A percentile compares a stretch with the other conserved stretches of the same genome.
Conservation (phyloP, 352 stramenopile genomes). For the Phytophthora litchii region DNA sequence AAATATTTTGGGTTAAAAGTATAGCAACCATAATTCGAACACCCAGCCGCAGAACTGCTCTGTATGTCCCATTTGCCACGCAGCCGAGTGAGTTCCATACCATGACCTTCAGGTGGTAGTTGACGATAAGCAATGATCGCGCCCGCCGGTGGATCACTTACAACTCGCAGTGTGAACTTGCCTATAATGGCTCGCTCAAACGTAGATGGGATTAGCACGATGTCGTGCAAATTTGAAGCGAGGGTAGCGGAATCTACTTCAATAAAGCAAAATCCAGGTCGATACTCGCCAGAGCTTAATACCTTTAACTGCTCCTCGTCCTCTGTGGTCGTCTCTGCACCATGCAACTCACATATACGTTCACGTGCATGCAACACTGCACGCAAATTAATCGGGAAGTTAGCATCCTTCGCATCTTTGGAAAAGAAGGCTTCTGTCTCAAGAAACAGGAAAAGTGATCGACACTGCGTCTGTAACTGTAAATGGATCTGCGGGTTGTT, state of each 20-base stretch:
- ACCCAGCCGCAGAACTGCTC: conserved; percentile 68
- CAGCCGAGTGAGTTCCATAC: conserved; percentile 51
- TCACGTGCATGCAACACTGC: conserved; percentile 52
- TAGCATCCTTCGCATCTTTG: conserved; percentile 28
- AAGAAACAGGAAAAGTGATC: conserved; percentile 65
- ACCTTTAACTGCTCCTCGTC: conserved; percentile 32
- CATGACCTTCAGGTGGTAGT: conserved; percentile 61
- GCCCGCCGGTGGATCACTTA: conserved; percentile 58
- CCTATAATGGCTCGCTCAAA: conserved; percentile 55
- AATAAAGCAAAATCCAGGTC: conserved; percentile 78
- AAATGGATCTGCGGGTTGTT: conserved; percentile 82
- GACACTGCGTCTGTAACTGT: conserved; percentile 36
- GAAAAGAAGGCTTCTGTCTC: conserved; percentile 52
- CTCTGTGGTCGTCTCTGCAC: conserved; percentile 9
- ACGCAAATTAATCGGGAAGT: conserved; percentile 72
- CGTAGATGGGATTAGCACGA: conserved; percentile 80
- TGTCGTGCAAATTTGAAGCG: conserved; percentile 34
- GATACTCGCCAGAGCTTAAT: conserved; percentile 80
- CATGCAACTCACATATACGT: conserved; percentile 55
- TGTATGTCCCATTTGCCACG: conserved; percentile 55
- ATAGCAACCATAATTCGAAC: conserved; percentile 83
- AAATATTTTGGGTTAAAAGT: conserved; percentile 85
- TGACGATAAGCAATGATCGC: conserved; percentile 31
- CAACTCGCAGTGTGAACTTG: conserved; percentile 61
- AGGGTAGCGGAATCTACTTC: conserved; percentile 43